Percentiles rank a stretch among this genome's conserved stretches.
These are phyloP conservation scores for Pestalotiopsis sp. DNA, from an alignment of 2,329 filamentous ascomycete genomes.

Conservation along the genomic window DNA sequence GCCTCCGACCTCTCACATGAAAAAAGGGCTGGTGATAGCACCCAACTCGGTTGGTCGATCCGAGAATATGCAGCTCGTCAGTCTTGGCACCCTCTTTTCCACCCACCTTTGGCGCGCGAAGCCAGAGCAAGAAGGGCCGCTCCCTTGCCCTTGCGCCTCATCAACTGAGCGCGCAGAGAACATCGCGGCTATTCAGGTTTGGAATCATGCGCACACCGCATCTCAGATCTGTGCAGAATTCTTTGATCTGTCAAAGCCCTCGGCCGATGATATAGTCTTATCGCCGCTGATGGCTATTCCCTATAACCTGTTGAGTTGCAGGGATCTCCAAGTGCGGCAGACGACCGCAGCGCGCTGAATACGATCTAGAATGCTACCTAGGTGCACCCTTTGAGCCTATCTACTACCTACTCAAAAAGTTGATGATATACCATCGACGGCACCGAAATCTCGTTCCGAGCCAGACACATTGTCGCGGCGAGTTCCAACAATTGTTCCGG, in stretches of 20 bases:
- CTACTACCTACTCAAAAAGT: no score
- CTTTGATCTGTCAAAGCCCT: background rate
- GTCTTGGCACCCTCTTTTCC: background rate
- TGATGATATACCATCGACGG: background rate
- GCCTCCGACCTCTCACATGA: slow-evolving; percentile 6
- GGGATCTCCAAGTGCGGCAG: background rate
- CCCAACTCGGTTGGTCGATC: slow-evolving; percentile 4
- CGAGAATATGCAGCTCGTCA: slow-evolving; percentile 1
- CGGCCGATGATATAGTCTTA: background rate
- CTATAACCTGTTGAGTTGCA: background rate
- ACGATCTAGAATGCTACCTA: background rate
- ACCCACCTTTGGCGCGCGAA: background rate
- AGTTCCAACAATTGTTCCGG: background rate
- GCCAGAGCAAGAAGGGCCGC: background rate
- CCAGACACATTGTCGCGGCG: background rate
- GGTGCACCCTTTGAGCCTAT: background rate
- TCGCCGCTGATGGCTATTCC: background rate
- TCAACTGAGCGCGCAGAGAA: background rate
- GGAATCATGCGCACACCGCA: background rate
- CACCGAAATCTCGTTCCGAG: background rate
- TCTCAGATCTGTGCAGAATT: background rate
- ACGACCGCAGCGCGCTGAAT: background rate
- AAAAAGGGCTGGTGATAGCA: background rate
- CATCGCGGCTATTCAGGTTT: background rate
- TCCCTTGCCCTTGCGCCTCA: background rate